phyloP scores from a whole-genome alignment of 108 stramenopile species.

The Aurantiochytrium sp. region DNA sequence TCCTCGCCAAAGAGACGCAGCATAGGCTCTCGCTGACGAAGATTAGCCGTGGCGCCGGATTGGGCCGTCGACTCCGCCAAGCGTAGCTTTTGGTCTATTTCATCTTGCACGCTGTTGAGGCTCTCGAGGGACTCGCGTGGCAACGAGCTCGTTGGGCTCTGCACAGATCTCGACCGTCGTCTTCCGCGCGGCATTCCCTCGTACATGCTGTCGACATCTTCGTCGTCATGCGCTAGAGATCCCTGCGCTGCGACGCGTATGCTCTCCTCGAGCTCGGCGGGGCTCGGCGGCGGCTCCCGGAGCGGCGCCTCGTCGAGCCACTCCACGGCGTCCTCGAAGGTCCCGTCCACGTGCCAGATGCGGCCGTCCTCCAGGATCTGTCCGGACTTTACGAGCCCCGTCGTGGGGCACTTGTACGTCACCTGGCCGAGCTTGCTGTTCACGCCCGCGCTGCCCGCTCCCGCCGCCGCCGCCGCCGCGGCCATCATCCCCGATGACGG shows the following conservation, averaged over 20 bases:
- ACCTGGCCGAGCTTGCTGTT: neutral
- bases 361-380: neutral
- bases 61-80: neutral
- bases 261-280: neutral
- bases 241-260: neutral
- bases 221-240: neutral
- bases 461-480: no score
- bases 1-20: neutral
- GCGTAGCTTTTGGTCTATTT: neutral
- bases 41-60: neutral
- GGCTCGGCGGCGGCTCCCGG: neutral
- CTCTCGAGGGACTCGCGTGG: neutral
- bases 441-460: neutral
- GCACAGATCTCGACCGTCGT: neutral
- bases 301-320: constrained; percentile 4
- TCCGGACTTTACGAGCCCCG: neutral
- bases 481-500: no score
- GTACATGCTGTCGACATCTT: neutral
- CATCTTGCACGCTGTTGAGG: neutral
- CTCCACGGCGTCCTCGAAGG: neutral
- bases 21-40: neutral
- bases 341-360: neutral
- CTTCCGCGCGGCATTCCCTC: neutral
- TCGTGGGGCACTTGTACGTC: neutral
- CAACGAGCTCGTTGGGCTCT: neutral